These are phyloP conservation scores for Cymbopogon citratus DNA, from an alignment of 176 grass and related monocot species.

Conservation along the genomic window DNA sequence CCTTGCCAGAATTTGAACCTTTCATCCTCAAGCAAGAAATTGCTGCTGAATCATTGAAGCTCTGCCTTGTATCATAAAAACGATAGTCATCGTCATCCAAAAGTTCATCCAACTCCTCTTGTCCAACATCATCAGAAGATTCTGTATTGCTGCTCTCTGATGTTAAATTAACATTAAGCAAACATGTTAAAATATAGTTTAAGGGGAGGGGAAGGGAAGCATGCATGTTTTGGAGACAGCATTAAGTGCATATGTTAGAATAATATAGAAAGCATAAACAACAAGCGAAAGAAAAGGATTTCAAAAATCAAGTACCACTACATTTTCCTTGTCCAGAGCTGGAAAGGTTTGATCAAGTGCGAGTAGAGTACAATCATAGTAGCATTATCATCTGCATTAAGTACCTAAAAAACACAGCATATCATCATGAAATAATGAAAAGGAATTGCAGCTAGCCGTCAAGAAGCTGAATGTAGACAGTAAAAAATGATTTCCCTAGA, in stretches of 20 bases:
- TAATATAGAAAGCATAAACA: background rate
- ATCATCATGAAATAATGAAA: background rate
- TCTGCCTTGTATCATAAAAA: slow-evolving; percentile 84
- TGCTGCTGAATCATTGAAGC: slow-evolving; percentile 52
- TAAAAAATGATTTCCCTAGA: background rate
- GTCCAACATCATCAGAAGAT: slow-evolving; percentile 76
- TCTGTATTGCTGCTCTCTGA: slow-evolving; percentile 92
- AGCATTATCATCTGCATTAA: slow-evolving; percentile 38
- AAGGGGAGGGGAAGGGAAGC: background rate
- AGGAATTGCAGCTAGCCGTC: background rate
- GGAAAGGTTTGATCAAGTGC: slow-evolving; percentile 37
- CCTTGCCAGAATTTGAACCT: background rate
- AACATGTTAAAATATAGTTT: background rate
- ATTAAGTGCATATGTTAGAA: background rate
- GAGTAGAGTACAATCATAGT: slow-evolving; percentile 14
- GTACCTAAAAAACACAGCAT: slow-evolving; percentile 34
- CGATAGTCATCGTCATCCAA: slow-evolving; percentile 59
- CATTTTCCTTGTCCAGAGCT: slow-evolving; percentile 62
- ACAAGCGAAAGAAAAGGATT: background rate
- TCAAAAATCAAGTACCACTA: slow-evolving; percentile 61
- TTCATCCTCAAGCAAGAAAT: slow-evolving; percentile 13
- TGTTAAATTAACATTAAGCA: slow-evolving; percentile 7
- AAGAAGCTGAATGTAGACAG: background rate
- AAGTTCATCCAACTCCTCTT: slow-evolving; percentile 65
- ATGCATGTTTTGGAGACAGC: background rate